Conservation (phyloP, 140 eudicot species). For the Ambrosia hybrid region DNA sequence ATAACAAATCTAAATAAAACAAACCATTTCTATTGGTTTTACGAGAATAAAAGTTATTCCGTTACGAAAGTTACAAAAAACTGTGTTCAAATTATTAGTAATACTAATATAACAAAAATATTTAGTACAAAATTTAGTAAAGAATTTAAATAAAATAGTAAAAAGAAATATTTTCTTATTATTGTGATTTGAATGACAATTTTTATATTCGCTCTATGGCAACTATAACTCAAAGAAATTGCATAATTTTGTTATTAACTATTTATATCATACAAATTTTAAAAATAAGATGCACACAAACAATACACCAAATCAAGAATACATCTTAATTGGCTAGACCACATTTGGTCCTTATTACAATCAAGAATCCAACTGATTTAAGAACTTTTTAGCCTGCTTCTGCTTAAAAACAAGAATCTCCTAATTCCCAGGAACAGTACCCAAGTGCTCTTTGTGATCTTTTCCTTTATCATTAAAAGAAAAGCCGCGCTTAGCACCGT, state of each 20-base stretch:
- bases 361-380: constrained; percentile 24
- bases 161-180: no score
- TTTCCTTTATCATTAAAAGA: constrained; percentile 94
- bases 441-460: constrained; percentile 91
- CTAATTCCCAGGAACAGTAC: constrained; percentile 65
- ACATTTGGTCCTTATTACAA: constrained; percentile 26
- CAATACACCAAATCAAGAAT: constrained; percentile 9
- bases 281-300: not conserved
- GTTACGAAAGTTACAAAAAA: no score
- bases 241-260: not conserved
- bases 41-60: no score
- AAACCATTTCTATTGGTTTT: no score
- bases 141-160: no score
- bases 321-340: constrained; percentile 19
- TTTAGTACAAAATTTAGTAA: no score
- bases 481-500: constrained; percentile 90
- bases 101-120: no score
- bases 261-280: not conserved
- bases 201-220: not conserved
- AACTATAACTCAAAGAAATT: not conserved
- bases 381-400: constrained; percentile 62
- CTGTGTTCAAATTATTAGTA: no score
- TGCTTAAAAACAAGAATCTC: constrained; percentile 51
- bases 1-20: no score
- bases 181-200: no score